Percentiles rank a stretch among this genome's conserved stretches.
Conservation (phyloP, 495 filamentous ascomycete genomes). For the Poronia punctata region DNA sequence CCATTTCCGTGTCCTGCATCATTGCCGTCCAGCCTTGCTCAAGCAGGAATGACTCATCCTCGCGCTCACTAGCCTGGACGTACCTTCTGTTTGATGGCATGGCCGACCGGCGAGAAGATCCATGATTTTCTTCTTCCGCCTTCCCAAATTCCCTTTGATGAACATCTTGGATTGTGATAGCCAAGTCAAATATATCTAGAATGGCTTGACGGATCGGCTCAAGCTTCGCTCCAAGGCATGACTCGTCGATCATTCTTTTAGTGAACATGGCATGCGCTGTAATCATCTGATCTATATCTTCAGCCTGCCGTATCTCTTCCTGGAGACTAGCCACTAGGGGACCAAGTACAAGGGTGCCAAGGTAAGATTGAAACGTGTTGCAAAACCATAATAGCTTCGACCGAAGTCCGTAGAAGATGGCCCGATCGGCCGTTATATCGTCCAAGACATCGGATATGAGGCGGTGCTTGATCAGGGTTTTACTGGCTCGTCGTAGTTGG, state of each 20-base stretch:
- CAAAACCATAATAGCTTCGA: constrained; percentile 76
- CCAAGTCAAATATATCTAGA: constrained; percentile 55
- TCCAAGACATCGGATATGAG: constrained; percentile 24
- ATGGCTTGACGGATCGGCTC: constrained; percentile 59
- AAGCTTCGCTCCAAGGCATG: constrained; percentile 58
- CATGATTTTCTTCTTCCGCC: constrained; percentile 32
- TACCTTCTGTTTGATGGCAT: constrained; percentile 22
- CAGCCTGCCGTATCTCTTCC: constrained; percentile 46
- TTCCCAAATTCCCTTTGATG: constrained; percentile 33
- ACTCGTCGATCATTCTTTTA: constrained; percentile 52
- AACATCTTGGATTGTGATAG: constrained; percentile 43
- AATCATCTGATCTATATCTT: constrained; percentile 80
- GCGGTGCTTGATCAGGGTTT: constrained; percentile 55
- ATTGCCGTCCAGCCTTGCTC: constrained; percentile 19
- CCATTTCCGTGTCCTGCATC: constrained; percentile 26
- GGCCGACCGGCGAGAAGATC: constrained; percentile 27
- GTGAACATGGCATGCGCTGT: constrained; percentile 58
- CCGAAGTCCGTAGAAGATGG: constrained; percentile 54
- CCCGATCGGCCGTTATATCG: constrained; percentile 27
- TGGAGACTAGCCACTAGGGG: constrained; percentile 48
- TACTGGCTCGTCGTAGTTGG: constrained; percentile 67
- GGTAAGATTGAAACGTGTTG: constrained; percentile 65
- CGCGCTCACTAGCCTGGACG: constrained; percentile 31
- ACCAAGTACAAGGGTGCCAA: constrained; percentile 63
- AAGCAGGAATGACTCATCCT: constrained; percentile 30